A percentile compares a stretch with the other conserved stretches of the same genome.
phyloP scores from a whole-genome alignment of 805 yeast species.

The Candida nanaspora region DNA sequence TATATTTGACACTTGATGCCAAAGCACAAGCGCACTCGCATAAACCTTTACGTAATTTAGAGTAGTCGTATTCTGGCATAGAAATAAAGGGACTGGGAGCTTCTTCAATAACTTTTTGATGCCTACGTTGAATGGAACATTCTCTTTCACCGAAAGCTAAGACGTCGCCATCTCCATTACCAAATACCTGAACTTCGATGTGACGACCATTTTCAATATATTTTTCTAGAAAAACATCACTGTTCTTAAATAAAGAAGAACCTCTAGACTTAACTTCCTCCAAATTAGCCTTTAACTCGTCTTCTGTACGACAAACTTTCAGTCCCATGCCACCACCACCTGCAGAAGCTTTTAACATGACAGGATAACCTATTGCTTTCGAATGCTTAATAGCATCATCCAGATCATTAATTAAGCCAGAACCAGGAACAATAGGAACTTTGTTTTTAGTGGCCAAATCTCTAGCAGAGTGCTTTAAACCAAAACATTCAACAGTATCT shows the following conservation, averaged over 20 bases:
- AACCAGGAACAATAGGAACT: constrained; percentile 95
- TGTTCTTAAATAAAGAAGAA: constrained; percentile 83
- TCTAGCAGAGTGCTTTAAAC: constrained; percentile 94
- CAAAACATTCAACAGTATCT: constrained; percentile 82
- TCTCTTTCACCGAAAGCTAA: constrained; percentile 96
- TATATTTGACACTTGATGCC: constrained; percentile 75
- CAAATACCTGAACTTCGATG: constrained; percentile 93
- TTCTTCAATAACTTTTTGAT: constrained; percentile 93
- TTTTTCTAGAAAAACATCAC: constrained; percentile 92
- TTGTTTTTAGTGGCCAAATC: constrained; percentile 83
- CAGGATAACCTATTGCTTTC: constrained; percentile 72
- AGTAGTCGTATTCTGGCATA: constrained; percentile 72
- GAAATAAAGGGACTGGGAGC: constrained; percentile 83
- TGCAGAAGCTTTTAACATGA: constrained; percentile 96
- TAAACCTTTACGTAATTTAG: constrained; percentile 62
- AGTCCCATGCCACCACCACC: constrained; percentile 99
- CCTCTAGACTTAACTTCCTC: constrained; percentile 93
- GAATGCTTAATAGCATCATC: constrained; percentile 75
- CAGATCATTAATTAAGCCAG: constrained; percentile 67
- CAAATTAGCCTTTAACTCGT: constrained; percentile 77
- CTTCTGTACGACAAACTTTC: constrained; percentile 81
- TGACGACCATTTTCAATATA: constrained; percentile 94
- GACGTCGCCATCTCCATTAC: constrained; percentile 90
- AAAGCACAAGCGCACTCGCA: constrained; percentile 42
- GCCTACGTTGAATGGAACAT: constrained; percentile 94